Evolutionary conservation across 2,329 filamentous ascomycete species (phyloP).

Genomic region (Nemania bipapillata): DNA sequence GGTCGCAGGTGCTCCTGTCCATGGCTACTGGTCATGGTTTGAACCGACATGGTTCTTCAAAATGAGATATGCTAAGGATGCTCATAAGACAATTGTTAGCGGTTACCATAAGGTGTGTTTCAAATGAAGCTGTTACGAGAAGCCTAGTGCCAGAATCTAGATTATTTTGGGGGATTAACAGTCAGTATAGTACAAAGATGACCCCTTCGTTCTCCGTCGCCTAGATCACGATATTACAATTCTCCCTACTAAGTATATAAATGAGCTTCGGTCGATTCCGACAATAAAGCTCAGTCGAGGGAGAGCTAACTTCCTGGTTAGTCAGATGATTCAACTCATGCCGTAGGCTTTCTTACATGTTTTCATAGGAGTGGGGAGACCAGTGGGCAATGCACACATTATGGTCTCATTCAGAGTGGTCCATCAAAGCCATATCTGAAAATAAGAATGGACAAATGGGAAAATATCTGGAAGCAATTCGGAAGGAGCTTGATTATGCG

Average conservation of each 20-base stretch:
- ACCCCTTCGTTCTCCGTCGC: constrained; percentile 22
- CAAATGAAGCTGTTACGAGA: not conserved
- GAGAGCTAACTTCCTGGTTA: not conserved
- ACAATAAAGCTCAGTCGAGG: constrained; percentile 8
- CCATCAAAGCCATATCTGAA: constrained; percentile 6
- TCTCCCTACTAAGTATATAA: constrained; percentile 15
- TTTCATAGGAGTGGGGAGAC: constrained; percentile 14
- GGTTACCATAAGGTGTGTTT: constrained; percentile 23
- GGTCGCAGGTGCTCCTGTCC: constrained; percentile 15
- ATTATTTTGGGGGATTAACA: constrained; percentile 2
- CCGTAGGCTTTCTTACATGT: not conserved
- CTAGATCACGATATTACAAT: constrained; percentile 12
- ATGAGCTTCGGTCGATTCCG: constrained; percentile 12
- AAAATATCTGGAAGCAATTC: constrained; percentile 13
- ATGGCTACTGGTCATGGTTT: constrained; percentile 25
- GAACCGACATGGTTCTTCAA: constrained; percentile 24
- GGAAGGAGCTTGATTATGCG: constrained; percentile 26
- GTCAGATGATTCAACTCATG: no score
- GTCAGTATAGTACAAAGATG: constrained; percentile 21
- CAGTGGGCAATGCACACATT: not conserved
- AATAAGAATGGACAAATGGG: constrained; percentile 19
- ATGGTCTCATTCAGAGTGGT: not conserved
- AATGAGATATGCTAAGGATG: constrained; percentile 16
- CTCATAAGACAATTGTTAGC: constrained; percentile 17
- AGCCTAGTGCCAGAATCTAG: not conserved